Percentiles rank a stretch among this genome's conserved stretches.
phyloP scores from a whole-genome alignment of 2,329 filamentous ascomycete genomes.

The Fusarium domesticum region DNA sequence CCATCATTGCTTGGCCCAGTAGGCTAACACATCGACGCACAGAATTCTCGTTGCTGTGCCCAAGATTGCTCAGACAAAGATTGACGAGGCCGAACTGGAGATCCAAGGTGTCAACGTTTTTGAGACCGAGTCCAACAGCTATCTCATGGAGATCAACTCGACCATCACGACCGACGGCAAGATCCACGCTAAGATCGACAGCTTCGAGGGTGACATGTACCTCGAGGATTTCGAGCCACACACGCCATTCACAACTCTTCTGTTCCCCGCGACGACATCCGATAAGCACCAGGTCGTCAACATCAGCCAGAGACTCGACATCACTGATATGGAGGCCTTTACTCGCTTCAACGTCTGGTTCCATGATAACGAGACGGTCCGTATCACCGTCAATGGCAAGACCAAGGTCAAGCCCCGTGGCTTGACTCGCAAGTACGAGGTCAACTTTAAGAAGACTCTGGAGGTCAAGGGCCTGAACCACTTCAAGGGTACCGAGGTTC shows the following conservation, averaged over 20 bases:
- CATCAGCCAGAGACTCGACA: slow-evolving; percentile 46
- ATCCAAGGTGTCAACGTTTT: slow-evolving; percentile 52
- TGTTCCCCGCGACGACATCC: slow-evolving; percentile 51
- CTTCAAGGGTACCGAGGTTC: slow-evolving; percentile 54
- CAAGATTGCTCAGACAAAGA: slow-evolving; percentile 54
- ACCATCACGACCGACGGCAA: slow-evolving; percentile 51
- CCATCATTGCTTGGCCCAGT: not conserved
- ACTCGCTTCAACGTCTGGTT: slow-evolving; percentile 55
- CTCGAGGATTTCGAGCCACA: slow-evolving; percentile 48
- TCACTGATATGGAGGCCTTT: slow-evolving; percentile 48
- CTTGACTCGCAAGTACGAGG: slow-evolving; percentile 46
- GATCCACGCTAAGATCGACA: slow-evolving; percentile 49
- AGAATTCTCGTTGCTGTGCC: slow-evolving; percentile 57
- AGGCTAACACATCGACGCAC: slow-evolving; percentile 11
- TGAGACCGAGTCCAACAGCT: slow-evolving; percentile 42
- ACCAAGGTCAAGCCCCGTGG: slow-evolving; percentile 51
- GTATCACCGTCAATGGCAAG: slow-evolving; percentile 50
- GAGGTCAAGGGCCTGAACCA: slow-evolving; percentile 50
- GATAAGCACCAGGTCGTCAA: slow-evolving; percentile 51
- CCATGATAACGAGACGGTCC: slow-evolving; percentile 48
- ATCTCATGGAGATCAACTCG: slow-evolving; percentile 55
- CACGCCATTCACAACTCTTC: slow-evolving; percentile 48
- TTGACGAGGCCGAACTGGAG: slow-evolving; percentile 51
- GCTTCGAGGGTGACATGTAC: slow-evolving; percentile 54
- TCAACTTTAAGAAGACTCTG: slow-evolving; percentile 56